Percentiles rank a stretch among this genome's conserved stretches.
Evolutionary conservation across 2,329 filamentous ascomycete genomes (phyloP).

Genomic region (Sporothrix pallida): DNA sequence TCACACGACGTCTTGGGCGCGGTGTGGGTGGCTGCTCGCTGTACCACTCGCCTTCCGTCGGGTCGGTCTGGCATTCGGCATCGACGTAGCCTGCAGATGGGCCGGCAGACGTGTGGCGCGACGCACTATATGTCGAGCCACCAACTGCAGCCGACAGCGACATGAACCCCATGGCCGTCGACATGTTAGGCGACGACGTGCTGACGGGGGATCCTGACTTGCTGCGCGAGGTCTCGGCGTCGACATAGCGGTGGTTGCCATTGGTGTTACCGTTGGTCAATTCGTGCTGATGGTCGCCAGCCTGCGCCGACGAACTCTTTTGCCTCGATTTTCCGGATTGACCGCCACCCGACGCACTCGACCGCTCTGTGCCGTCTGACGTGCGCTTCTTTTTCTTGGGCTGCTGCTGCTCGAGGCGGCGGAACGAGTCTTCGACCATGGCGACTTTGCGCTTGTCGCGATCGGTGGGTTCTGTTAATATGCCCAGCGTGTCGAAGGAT

Average conservation of each 20-base stretch:
- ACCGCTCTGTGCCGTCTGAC: conserved; percentile 56
- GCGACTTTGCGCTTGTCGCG: conserved; percentile 71
- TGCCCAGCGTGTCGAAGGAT: conserved; percentile 63
- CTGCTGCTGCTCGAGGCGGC: conserved; percentile 65
- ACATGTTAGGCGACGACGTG: conserved; percentile 48
- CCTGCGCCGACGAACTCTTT: conserved; percentile 36
- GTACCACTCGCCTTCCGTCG: conserved; percentile 60
- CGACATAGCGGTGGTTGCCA: conserved; percentile 54
- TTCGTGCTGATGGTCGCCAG: conserved; percentile 37
- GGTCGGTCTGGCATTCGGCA: conserved; percentile 60
- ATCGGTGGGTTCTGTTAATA: conserved; percentile 68
- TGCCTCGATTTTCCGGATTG: conserved; percentile 40
- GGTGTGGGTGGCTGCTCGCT: conserved; percentile 47
- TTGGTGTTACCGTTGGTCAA: conserved; percentile 43
- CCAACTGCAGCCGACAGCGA: conserved; percentile 41
- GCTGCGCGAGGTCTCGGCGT: conserved; percentile 60
- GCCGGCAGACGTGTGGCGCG: conserved; percentile 49
- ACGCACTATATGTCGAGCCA: conserved; percentile 42
- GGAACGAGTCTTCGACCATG: conserved; percentile 68
- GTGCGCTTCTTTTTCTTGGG: conserved; percentile 66
- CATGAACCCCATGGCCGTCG: neutral
- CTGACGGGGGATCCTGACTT: conserved; percentile 59
- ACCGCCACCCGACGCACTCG: conserved; percentile 33
- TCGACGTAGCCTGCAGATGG: conserved; percentile 56
- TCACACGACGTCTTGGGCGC: conserved; percentile 55